phyloP scores from a whole-genome alignment of 148 eudicot species.

The Camellia lanceoleosa region DNA sequence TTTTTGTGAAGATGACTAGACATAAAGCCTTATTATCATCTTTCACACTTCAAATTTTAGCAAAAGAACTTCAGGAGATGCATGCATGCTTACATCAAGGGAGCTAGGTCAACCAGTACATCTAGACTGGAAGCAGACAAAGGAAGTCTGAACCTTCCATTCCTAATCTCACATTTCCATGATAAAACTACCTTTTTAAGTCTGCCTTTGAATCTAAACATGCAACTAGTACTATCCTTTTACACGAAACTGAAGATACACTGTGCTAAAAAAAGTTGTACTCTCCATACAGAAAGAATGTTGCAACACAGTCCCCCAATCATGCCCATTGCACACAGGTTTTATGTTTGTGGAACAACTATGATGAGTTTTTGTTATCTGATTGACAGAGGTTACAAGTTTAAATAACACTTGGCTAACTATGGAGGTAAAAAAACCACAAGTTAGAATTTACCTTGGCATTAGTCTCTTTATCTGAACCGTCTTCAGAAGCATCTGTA shows the following conservation, averaged over 20 bases:
- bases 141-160: conserved; percentile 4
- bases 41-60: neutral
- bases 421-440: neutral
- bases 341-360: neutral
- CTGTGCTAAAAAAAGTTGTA: neutral
- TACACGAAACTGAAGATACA: neutral
- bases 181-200: neutral
- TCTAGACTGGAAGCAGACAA: neutral
- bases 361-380: neutral
- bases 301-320: neutral
- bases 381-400: neutral
- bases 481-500: conserved; percentile 51
- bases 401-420: neutral
- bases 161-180: neutral
- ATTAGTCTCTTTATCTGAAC: conserved; percentile 44
- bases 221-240: neutral
- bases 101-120: neutral
- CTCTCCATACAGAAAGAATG: neutral
- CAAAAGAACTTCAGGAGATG: neutral
- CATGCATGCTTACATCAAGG: neutral
- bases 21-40: neutral
- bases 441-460: conserved; percentile 45
- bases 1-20: neutral
- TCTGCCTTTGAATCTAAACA: neutral
- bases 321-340: neutral